A percentile compares a stretch with the other conserved stretches of the same genome.
These are phyloP conservation scores for Henningerozyma blattae DNA, from an alignment of 805 yeast species.

Conservation along the genomic window DNA sequence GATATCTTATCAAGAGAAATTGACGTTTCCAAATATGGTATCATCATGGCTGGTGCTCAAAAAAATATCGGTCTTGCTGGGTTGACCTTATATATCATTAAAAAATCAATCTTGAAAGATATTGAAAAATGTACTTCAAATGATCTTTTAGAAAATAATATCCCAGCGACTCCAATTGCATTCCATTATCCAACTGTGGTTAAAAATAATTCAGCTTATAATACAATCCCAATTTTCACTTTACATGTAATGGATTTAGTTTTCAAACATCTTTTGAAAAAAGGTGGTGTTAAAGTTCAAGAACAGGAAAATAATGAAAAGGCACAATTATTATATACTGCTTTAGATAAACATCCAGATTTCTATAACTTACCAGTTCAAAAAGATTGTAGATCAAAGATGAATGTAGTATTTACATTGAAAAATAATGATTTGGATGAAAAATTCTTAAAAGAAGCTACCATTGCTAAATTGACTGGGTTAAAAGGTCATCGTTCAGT, in stretches of 20 bases:
- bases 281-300: constrained; percentile 66
- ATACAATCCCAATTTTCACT: constrained; percentile 91
- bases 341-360: constrained; percentile 53
- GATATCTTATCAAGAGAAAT: constrained; percentile 73
- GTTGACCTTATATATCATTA: constrained; percentile 79
- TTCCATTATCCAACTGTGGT: constrained; percentile 79
- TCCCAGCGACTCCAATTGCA: constrained; percentile 85
- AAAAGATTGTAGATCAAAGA: constrained; percentile 55
- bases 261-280: constrained; percentile 42
- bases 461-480: constrained; percentile 49
- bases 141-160: constrained; percentile 41
- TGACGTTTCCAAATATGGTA: constrained; percentile 76
- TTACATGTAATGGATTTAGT: constrained; percentile 78
- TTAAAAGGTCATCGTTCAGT: constrained; percentile 94
- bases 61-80: constrained; percentile 97
- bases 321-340: constrained; percentile 49
- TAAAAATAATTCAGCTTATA: constrained; percentile 83
- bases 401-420: constrained; percentile 89
- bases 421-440: constrained; percentile 52
- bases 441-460: constrained; percentile 60
- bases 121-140: constrained; percentile 41
- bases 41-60: constrained; percentile 96
- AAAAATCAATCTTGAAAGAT: constrained; percentile 59
- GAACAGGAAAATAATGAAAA: constrained; percentile 46
- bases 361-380: constrained; percentile 59